A percentile compares a stretch with the other conserved stretches of the same genome.
Conservation (phyloP, 2,329 filamentous ascomycete genomes). For the Monosporascus sp. region DNA sequence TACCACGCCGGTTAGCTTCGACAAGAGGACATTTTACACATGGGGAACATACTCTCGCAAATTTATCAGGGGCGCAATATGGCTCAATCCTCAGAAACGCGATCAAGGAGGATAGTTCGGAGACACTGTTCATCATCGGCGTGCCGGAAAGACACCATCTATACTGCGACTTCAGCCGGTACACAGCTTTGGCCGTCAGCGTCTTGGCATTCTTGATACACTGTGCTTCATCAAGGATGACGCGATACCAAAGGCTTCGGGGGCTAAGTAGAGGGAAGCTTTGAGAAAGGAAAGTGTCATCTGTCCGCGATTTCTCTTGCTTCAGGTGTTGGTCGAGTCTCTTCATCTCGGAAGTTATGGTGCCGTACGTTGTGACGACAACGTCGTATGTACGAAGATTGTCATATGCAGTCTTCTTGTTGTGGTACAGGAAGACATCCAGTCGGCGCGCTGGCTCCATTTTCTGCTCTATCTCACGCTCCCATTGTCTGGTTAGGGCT, state of each 20-base stretch:
- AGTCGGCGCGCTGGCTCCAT: conserved; percentile 55
- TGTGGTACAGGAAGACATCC: conserved; percentile 65
- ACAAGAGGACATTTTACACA: neutral
- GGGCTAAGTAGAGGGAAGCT: conserved; percentile 57
- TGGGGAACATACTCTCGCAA: conserved; percentile 45
- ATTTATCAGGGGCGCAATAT: conserved; percentile 61
- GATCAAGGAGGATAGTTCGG: conserved; percentile 73
- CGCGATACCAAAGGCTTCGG: conserved; percentile 56
- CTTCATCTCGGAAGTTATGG: conserved; percentile 61
- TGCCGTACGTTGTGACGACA: conserved; percentile 73
- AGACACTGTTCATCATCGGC: conserved; percentile 82
- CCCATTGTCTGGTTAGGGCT: conserved; percentile 78
- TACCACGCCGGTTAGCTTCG: conserved; percentile 16
- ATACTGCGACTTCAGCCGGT: conserved; percentile 52
- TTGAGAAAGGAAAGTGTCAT: conserved; percentile 31
- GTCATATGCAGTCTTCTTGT: conserved; percentile 54
- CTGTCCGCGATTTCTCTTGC: conserved; percentile 34
- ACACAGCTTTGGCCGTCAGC: conserved; percentile 55
- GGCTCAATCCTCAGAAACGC: conserved; percentile 72
- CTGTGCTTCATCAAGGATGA: conserved; percentile 77
- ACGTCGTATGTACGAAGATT: conserved; percentile 64
- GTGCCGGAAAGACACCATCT: conserved; percentile 76
- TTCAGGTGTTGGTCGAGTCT: conserved; percentile 50
- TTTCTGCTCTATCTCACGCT: conserved; percentile 69
- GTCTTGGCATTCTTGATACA: conserved; percentile 72